Base-by-base conservation (phyloP, 768 basidiomycete species). In the Mycena rosella region DNA sequence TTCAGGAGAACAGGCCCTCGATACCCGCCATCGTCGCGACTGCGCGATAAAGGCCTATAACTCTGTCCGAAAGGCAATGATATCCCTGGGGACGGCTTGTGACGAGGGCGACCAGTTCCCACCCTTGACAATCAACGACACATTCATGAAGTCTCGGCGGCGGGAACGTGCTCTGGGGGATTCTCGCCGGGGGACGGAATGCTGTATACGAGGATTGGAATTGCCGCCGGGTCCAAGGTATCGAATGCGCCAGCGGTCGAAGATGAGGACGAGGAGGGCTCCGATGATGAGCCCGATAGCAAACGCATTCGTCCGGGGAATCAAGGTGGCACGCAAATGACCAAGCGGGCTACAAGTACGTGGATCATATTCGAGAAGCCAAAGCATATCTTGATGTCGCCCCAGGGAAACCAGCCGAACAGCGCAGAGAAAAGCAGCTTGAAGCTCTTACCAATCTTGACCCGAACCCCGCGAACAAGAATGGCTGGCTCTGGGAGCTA, bases 401-500 rank as follows among this genome's bases (percentile, higher is more conserved):
- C n/a, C 3, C 15, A 47, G 57, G 15, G 29, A 59, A 22, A 14
- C 57, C 57, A 8, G 45, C 44, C 2, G 27, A 45, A 26, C 47
- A 36, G 18, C 57, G 57, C 6, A 51, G 34, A n/a, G 58, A 60
- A 2, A 51, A 30, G 18, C 22, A 51, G 15, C 1, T 36, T 2
- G 38, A 38, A 5, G 22, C n/a, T 13, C 22, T 45, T 3, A 45
- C 44, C 22, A 45, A 14, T 20, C 7, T n/a, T 26, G 11, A 22
- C 26, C 17, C 59, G 11, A 42, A 51, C 32, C 58, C 58, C 18
- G 32, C 22, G 18, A 51, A 60, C 9, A 60, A 51, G 20, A 60
- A 60, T 14, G 48, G 48, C 9, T 60, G 59, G 59, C 59, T 51
- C 22, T 60, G 59, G 59, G 48, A 60, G 44, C 17, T 60, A 24